Evolutionary conservation across 768 basidiomycete species (phyloP).

Genomic region (Crassisporium funariophilum): DNA sequence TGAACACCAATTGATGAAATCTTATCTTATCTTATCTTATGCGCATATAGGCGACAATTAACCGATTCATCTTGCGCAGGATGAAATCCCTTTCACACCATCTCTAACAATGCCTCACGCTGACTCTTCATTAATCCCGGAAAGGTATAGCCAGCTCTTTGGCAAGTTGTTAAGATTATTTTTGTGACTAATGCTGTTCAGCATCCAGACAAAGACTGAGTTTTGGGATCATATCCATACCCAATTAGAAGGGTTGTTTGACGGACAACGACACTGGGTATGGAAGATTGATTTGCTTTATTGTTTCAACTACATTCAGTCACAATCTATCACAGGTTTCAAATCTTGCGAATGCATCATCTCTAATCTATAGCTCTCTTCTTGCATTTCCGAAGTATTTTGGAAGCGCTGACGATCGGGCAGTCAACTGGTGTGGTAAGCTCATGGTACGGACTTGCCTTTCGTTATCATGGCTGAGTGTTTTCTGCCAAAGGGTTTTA

Average conservation of each 20-base stretch:
- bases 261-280: slow-evolving; percentile 80
- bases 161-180: background rate
- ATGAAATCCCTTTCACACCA: slow-evolving; percentile 3
- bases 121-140: slow-evolving; percentile 74
- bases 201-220: slow-evolving; percentile 69
- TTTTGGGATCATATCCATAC: slow-evolving; percentile 80
- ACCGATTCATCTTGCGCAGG: background rate
- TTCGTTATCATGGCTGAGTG: background rate
- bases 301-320: background rate
- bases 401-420: slow-evolving; percentile 57
- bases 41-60: slow-evolving; percentile 2
- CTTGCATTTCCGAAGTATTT: slow-evolving; percentile 67
- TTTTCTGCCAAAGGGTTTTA: slow-evolving; percentile 73
- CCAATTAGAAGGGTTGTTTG: slow-evolving; percentile 65
- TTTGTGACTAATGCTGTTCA: slow-evolving; percentile 16
- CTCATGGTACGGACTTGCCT: slow-evolving; percentile 8
- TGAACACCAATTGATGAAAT: too few relatives aligned
- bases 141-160: slow-evolving; percentile 32
- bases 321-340: slow-evolving; percentile 55
- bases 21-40: slow-evolving; percentile 32
- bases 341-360: slow-evolving; percentile 84
- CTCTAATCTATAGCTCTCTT: slow-evolving; percentile 78
- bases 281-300: slow-evolving; percentile 12
- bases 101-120: slow-evolving; percentile 73
- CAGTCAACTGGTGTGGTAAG: slow-evolving; percentile 95